Percentiles rank a stretch among this genome's conserved stretches.
phyloP scores from a whole-genome alignment of 1,284 basidiomycete genomes.

The Moesziomyces globuligerus region DNA sequence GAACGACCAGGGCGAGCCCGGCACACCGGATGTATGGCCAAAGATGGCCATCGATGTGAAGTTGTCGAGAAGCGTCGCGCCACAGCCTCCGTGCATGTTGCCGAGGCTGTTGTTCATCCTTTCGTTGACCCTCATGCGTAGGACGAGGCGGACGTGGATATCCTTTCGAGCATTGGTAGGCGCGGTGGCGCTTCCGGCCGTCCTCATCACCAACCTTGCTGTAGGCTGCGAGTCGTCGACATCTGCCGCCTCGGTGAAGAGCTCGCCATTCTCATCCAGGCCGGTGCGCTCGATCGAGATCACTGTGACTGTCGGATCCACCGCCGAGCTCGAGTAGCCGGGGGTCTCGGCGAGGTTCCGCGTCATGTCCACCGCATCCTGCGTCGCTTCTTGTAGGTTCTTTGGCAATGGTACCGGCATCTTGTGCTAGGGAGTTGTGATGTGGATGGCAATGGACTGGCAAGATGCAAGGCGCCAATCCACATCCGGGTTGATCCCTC shows the following conservation, averaged over 20 bases:
- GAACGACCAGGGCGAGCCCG: slow-evolving; percentile 54
- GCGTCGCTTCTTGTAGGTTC: slow-evolving; percentile 38
- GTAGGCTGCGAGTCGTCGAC: slow-evolving; percentile 30
- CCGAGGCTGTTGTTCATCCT: slow-evolving; percentile 55
- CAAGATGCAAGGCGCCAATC: background rate
- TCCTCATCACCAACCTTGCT: slow-evolving; percentile 25
- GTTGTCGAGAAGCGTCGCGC: slow-evolving; percentile 55
- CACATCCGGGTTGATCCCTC: too few species aligned
- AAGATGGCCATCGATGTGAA: slow-evolving; percentile 47
- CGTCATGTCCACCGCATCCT: slow-evolving; percentile 45
- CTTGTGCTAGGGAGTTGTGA: background rate
- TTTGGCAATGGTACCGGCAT: slow-evolving; percentile 36
- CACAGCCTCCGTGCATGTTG: slow-evolving; percentile 58
- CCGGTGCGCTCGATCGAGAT: slow-evolving; percentile 37
- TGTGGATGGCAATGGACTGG: background rate
- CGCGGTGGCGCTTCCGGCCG: slow-evolving; percentile 12
- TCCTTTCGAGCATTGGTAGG: slow-evolving; percentile 32
- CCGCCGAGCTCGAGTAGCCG: slow-evolving; percentile 37
- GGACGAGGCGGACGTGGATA: slow-evolving; percentile 34
- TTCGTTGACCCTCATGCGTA: slow-evolving; percentile 52
- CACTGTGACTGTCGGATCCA: slow-evolving; percentile 28
- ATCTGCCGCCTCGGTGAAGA: slow-evolving; percentile 28
- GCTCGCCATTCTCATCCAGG: slow-evolving; percentile 27
- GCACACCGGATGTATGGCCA: slow-evolving; percentile 48
- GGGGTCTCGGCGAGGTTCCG: slow-evolving; percentile 16